Conservation (phyloP, 768 basidiomycete genomes). For the Amyloporia xantha region DNA sequence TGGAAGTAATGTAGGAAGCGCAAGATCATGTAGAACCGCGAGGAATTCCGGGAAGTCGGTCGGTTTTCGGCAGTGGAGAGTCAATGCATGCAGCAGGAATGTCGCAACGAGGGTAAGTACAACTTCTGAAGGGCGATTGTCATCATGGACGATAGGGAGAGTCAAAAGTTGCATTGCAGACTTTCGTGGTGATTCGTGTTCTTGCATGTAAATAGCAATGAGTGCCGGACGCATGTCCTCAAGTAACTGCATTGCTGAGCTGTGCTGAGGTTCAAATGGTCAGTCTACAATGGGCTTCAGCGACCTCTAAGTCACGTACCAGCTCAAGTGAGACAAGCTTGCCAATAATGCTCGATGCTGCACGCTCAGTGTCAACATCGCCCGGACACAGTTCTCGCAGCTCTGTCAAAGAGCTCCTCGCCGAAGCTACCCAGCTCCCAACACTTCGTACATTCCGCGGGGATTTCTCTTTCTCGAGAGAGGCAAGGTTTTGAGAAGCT, state of each 20-base stretch:
- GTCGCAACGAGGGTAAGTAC: slow-evolving; percentile 52
- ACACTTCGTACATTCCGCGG: slow-evolving; percentile 24
- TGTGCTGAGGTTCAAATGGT: slow-evolving; percentile 36
- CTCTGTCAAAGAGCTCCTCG: slow-evolving; percentile 36
- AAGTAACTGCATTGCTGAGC: slow-evolving; percentile 41
- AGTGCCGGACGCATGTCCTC: slow-evolving; percentile 41
- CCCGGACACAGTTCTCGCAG: slow-evolving; percentile 41
- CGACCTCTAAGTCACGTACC: slow-evolving; percentile 39
- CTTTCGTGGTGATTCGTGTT: background rate
- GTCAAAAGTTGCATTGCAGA: slow-evolving; percentile 29
- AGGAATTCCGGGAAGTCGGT: slow-evolving; percentile 23
- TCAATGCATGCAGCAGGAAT: slow-evolving; percentile 51
- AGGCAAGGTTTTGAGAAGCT: slow-evolving; percentile 51
- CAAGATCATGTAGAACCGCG: slow-evolving; percentile 23
- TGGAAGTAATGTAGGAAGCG: slow-evolving; percentile 33
- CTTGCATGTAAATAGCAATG: slow-evolving; percentile 21
- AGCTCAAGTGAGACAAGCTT: slow-evolving; percentile 65
- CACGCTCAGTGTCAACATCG: slow-evolving; percentile 65
- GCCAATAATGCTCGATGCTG: slow-evolving; percentile 58
- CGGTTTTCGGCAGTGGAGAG: slow-evolving; percentile 27
- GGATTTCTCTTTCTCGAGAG: slow-evolving; percentile 51
- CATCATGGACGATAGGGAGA: slow-evolving; percentile 36
- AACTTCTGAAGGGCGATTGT: slow-evolving; percentile 22
- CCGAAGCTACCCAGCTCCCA: slow-evolving; percentile 32
- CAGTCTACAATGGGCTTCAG: background rate